These are phyloP conservation scores for Zychaea mexicana DNA, from an alignment of 371 early-diverging fungal genomes.

Conservation along the genomic window DNA sequence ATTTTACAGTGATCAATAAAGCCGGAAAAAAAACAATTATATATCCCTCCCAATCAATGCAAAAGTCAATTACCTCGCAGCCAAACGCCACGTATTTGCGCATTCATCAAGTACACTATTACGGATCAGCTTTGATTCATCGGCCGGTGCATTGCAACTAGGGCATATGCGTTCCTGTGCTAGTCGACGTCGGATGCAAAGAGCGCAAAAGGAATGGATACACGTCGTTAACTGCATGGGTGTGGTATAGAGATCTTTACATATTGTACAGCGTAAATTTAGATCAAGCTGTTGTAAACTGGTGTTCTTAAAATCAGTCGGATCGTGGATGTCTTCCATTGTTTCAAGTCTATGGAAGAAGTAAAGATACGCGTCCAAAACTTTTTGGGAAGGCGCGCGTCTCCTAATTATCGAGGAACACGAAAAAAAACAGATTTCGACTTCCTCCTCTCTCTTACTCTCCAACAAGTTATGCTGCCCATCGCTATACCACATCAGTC, in stretches of 20 bases:
- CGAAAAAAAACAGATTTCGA: too few relatives aligned
- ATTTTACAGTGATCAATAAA: background rate
- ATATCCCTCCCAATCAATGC: background rate
- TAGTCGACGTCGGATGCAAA: conserved; percentile 62
- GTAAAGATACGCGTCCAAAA: too few relatives aligned
- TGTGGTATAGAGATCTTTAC: conserved; percentile 62
- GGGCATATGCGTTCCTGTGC: conserved; percentile 55
- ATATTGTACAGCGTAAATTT: conserved; percentile 66
- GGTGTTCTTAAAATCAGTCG: conserved; percentile 17
- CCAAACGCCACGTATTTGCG: conserved; percentile 17
- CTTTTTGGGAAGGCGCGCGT: too few relatives aligned
- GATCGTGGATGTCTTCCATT: conserved; percentile 23
- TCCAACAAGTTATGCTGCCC: too few relatives aligned
- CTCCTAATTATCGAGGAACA: too few relatives aligned
- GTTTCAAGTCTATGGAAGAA: too few relatives aligned
- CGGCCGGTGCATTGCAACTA: conserved; percentile 45
- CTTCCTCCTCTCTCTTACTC: too few relatives aligned
- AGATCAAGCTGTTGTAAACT: conserved; percentile 56
- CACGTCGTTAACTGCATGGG: conserved; percentile 59
- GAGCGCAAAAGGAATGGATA: conserved; percentile 69
- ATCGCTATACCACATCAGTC: too few relatives aligned
- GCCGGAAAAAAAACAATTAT: background rate
- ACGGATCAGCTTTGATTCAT: conserved; percentile 36
- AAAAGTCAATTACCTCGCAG: conserved; percentile 3
- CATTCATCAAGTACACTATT: conserved; percentile 45